A percentile compares a stretch with the other conserved stretches of the same genome.
phyloP scores from a whole-genome alignment of 495 filamentous ascomycete genomes.

The Trichodelitschia bisporula region DNA sequence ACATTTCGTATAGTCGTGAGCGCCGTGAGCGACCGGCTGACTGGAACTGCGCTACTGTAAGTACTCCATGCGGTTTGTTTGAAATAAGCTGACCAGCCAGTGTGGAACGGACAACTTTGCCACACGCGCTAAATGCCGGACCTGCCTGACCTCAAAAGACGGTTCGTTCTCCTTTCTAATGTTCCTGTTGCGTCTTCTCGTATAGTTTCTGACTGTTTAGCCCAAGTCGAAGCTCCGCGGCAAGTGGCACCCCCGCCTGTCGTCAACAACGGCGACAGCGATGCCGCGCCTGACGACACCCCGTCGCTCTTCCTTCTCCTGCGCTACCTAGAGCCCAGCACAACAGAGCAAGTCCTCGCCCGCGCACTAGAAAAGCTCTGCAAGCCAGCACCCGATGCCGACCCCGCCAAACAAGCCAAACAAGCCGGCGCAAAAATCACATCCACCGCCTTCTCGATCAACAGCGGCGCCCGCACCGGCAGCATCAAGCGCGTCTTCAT shows the following conservation, averaged over 20 bases:
- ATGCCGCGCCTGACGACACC: slow-evolving; percentile 46
- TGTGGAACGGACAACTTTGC: background rate
- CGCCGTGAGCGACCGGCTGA: background rate
- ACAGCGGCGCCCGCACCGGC: slow-evolving; percentile 49
- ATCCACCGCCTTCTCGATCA: slow-evolving; percentile 48
- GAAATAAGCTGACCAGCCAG: background rate
- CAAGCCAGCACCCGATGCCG: slow-evolving; percentile 27
- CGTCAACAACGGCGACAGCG: slow-evolving; percentile 52
- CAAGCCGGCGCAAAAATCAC: slow-evolving; percentile 41
- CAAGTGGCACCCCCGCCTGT: too few species aligned
- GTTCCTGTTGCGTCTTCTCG: too few species aligned
- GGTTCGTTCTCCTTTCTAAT: too few species aligned
- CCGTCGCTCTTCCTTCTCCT: slow-evolving; percentile 67
- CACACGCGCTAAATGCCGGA: background rate
- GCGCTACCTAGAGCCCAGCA: slow-evolving; percentile 44
- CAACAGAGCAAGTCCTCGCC: slow-evolving; percentile 54
- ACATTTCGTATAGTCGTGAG: background rate
- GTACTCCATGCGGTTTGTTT: slow-evolving; percentile 1
- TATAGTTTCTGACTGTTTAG: too few species aligned
- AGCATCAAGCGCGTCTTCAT: slow-evolving; percentile 57
- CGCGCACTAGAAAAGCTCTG: slow-evolving; percentile 62
- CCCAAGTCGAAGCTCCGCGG: too few species aligned
- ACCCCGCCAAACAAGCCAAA: slow-evolving; percentile 21
- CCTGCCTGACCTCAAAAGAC: too few species aligned
- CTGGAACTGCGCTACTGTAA: too few species aligned